Conservation (phyloP, 1,139 yeast species). For the Suhomyces wounanorum region DNA sequence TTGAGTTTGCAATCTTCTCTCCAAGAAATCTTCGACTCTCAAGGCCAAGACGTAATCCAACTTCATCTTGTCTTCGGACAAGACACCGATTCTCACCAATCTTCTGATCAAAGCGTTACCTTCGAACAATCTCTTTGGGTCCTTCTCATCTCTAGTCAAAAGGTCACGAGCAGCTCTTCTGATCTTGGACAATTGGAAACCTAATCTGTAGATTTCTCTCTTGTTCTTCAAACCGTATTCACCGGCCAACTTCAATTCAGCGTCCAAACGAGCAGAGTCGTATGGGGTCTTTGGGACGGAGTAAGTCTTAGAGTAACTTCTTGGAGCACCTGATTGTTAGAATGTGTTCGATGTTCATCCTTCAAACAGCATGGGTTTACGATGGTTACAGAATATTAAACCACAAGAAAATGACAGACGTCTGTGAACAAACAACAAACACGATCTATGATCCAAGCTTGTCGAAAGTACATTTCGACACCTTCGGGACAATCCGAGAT, state of each 20-base stretch:
- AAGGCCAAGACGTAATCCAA: slow-evolving; percentile 99
- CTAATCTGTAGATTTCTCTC: slow-evolving; percentile 99
- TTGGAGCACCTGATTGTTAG: slow-evolving; percentile 80
- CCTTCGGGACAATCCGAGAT: neutral
- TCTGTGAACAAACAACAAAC: neutral
- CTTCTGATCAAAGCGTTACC: slow-evolving; percentile 99
- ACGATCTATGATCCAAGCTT: neutral
- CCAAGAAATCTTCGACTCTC: slow-evolving; percentile 98
- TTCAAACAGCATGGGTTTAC: slow-evolving; percentile 9
- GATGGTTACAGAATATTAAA: slow-evolving; percentile 9
- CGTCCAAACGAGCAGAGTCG: slow-evolving; percentile 99
- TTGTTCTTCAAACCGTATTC: slow-evolving; percentile 99
- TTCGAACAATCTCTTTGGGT: slow-evolving; percentile 99
- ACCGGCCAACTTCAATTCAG: slow-evolving; percentile 99
- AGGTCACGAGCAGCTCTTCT: slow-evolving; percentile 99
- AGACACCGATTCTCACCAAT: slow-evolving; percentile 97
- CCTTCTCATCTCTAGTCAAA: slow-evolving; percentile 99
- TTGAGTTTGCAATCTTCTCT: slow-evolving; percentile 99
- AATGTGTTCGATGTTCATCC: slow-evolving; percentile 12
- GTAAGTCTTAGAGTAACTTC: slow-evolving; percentile 99
- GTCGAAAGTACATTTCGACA: neutral
- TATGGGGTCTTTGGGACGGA: slow-evolving; percentile 99
- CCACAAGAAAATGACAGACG: slow-evolving; percentile 4
- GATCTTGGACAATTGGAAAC: slow-evolving; percentile 98
- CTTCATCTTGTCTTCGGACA: slow-evolving; percentile 99